Conservation (phyloP, 208 protist species). For the Leishmania arabica region DNA sequence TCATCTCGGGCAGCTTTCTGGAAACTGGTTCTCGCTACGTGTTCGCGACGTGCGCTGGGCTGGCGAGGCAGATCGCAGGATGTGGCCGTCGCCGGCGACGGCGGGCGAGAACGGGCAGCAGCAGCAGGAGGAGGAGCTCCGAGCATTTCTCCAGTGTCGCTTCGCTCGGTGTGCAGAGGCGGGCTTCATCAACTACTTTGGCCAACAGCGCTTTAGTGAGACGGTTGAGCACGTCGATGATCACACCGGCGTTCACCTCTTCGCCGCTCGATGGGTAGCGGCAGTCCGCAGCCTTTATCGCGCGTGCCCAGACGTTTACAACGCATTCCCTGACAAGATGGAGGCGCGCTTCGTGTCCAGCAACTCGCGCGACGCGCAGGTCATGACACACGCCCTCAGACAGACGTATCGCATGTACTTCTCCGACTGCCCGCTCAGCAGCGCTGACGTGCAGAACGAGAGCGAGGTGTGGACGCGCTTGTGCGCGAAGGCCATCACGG, state of each 20-base stretch:
- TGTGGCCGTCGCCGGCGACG: not conserved
- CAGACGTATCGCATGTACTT: slow-evolving; percentile 68
- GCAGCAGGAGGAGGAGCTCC: not conserved
- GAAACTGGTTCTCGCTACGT: slow-evolving; percentile 79
- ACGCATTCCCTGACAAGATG: slow-evolving; percentile 69
- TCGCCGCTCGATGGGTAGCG: slow-evolving; percentile 52
- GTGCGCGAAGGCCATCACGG: slow-evolving; percentile 66
- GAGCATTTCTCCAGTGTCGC: slow-evolving; percentile 31
- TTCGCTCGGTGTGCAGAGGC: slow-evolving; percentile 27
- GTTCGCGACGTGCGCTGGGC: slow-evolving; percentile 46
- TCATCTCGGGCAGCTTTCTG: slow-evolving; percentile 41
- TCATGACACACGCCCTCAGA: slow-evolving; percentile 59
- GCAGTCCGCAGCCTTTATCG: slow-evolving; percentile 63
- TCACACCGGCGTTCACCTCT: slow-evolving; percentile 79
- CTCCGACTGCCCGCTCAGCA: slow-evolving; percentile 34
- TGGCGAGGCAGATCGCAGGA: not conserved
- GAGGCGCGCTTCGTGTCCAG: slow-evolving; percentile 53
- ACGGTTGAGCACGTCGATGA: slow-evolving; percentile 36
- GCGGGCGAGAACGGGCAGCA: not conserved
- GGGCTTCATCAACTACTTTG: slow-evolving; percentile 97
- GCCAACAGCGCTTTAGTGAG: slow-evolving; percentile 94
- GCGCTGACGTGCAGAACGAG: slow-evolving; percentile 38
- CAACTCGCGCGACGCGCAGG: slow-evolving; percentile 57
- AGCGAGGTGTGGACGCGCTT: slow-evolving; percentile 55
- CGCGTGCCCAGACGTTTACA: slow-evolving; percentile 46